Evolutionary conservation across 2,329 filamentous ascomycete genomes (phyloP).

Genomic region (Talaromyces sp.): DNA sequence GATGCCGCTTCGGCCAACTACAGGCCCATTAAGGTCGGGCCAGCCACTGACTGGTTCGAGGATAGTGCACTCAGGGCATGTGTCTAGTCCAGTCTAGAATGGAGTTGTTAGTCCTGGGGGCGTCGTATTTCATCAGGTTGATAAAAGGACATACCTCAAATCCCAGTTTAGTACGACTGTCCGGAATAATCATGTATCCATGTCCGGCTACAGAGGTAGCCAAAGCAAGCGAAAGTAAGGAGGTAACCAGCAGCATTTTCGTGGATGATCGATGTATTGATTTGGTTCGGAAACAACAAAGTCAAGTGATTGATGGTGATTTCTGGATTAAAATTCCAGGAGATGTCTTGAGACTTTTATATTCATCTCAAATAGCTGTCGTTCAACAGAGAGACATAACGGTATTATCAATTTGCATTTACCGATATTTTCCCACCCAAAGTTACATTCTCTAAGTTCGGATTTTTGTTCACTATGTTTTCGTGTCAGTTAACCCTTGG

Average conservation of each 20-base stretch:
- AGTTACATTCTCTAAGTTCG: not conserved
- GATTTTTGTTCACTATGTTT: not conserved
- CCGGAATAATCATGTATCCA: conserved; percentile 43
- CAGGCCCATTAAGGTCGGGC: conserved; percentile 45
- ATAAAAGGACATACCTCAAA: conserved; percentile 31
- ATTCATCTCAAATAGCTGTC: too few relatives aligned
- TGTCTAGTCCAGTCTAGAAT: conserved; percentile 43
- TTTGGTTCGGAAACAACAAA: not conserved
- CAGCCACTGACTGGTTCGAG: conserved; percentile 50
- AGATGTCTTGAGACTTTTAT: too few relatives aligned
- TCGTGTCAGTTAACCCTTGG: too few relatives aligned
- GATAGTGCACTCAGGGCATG: conserved; percentile 53
- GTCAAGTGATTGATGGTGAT: too few relatives aligned
- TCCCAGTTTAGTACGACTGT: conserved; percentile 43
- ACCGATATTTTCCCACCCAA: too few relatives aligned
- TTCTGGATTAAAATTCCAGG: too few relatives aligned
- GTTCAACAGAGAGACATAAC: too few relatives aligned
- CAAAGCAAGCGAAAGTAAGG: conserved; percentile 20
- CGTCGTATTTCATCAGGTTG: not conserved
- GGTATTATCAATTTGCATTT: too few relatives aligned
- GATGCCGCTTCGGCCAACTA: conserved; percentile 46
- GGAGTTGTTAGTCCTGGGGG: not conserved
- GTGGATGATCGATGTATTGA: too few relatives aligned
- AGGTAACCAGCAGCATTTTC: not conserved
- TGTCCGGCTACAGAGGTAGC: conserved; percentile 33